Evolutionary conservation across 129 eudicot species (phyloP), one percentile per base, ranked within the genome.

Genomic region (Centrapalus pauciflorus): DNA sequence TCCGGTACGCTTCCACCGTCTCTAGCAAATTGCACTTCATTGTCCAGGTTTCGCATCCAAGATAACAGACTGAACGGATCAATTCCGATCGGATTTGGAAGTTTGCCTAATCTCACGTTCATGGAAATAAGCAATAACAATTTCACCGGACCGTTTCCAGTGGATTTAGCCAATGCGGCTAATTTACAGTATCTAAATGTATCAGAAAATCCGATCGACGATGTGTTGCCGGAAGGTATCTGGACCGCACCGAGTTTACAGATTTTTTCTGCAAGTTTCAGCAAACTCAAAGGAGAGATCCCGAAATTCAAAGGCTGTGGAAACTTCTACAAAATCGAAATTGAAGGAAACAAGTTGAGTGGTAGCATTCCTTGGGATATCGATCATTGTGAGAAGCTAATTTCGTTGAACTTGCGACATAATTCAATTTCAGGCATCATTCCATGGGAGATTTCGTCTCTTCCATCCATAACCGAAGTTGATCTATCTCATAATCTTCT

Each of bases 361-460:
- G 99, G 97, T 1, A 77, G 74, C 70, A 84, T 94, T 58, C 97
- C 99, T 24, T 94, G 85, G 86, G 87, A 86, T 62, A 89, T 94
- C 29, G 93, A 70, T 67, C 97, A 89, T 62, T 94, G 99, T 41
- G 76, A 37, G 79, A 94, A 94, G 88, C 77, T 94, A 11, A 63
- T 94, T 28, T 40, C 45, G 4, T 64, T 94, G 30, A 89, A 84
- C 57, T 37, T 94, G 13, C 69, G 83, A 7, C 62, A 63, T 4
- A 94, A 94, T 73, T 80, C 76, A 1, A 69, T 94, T 14, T 82
- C 95, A 0, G 96, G 99, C 20, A 79, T 89, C 45, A 94, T 94
- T 52, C 99, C 99, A 1, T 86, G 85, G 92, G 97, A 94, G 61
- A 84, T 94, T 37, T 89, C 99, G 1, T 84, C 88, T 1, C 82